Conservation (phyloP, 805 yeast genomes). For the Candida koratica region DNA sequence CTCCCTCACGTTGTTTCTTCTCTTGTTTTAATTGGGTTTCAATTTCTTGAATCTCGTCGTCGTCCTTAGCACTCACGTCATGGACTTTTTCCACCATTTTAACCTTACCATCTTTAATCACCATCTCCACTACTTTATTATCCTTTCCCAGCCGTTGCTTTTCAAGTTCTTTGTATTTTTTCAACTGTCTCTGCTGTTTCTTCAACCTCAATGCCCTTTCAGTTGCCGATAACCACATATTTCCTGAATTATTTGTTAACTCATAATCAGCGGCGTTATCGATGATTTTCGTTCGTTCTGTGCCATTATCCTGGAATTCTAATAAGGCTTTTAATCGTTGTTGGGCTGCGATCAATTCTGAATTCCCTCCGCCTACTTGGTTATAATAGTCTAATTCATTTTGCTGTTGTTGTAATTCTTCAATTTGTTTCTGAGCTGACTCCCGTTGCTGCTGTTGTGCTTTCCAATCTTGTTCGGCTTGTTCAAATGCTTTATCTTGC, state of each 20-base stretch:
- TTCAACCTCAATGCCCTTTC: slow-evolving; percentile 87
- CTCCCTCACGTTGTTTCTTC: slow-evolving; percentile 24
- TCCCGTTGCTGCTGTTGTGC: slow-evolving; percentile 21
- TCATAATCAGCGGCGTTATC: slow-evolving; percentile 92
- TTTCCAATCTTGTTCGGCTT: slow-evolving; percentile 45
- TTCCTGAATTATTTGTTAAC: slow-evolving; percentile 46
- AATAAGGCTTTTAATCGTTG: slow-evolving; percentile 68
- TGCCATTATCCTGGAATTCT: slow-evolving; percentile 78
- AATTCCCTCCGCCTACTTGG: slow-evolving; percentile 40
- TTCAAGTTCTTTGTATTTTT: slow-evolving; percentile 59
- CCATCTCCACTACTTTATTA: slow-evolving; percentile 69
- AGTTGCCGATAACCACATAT: slow-evolving; percentile 79
- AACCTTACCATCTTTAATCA: slow-evolving; percentile 78
- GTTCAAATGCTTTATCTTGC: slow-evolving; percentile 61
- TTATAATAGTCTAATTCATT: slow-evolving; percentile 44
- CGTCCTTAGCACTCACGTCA: slow-evolving; percentile 20
- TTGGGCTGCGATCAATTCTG: slow-evolving; percentile 66
- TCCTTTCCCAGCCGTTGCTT: slow-evolving; percentile 68
- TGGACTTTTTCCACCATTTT: slow-evolving; percentile 48
- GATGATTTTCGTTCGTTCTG: slow-evolving; percentile 86
- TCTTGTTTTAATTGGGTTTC: slow-evolving; percentile 29
- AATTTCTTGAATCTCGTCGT: slow-evolving; percentile 32
- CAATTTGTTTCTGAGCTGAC: slow-evolving; percentile 18
- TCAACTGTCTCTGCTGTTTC: slow-evolving; percentile 71
- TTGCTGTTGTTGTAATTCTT: slow-evolving; percentile 34